Conservation (phyloP, 164 flowering plant species). For the Chimonanthus salicifolius region DNA sequence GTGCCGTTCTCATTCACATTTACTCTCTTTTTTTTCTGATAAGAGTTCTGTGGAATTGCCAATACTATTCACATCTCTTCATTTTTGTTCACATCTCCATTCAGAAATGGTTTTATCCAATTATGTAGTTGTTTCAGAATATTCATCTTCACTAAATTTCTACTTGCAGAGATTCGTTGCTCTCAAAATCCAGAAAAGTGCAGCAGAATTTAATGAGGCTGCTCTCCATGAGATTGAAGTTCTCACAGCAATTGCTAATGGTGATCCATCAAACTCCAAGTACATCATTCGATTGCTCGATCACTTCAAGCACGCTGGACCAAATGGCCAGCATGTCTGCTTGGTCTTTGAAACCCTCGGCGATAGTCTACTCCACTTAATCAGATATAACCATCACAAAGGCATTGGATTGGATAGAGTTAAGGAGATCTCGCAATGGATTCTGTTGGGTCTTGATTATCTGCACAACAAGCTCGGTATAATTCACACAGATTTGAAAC, state of each 20-base stretch:
- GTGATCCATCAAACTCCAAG: conserved; percentile 62
- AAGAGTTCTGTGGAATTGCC: too few species aligned
- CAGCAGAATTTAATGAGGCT: conserved; percentile 78
- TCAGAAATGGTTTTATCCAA: neutral
- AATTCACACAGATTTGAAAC: conserved; percentile 88
- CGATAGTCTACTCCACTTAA: conserved; percentile 72
- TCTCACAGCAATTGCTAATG: conserved; percentile 61
- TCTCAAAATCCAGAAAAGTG: conserved; percentile 90
- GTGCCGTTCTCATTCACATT: neutral
- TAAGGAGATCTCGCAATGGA: conserved; percentile 73
- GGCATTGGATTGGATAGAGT: conserved; percentile 68
- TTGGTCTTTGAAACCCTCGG: conserved; percentile 94
- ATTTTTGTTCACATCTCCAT: neutral
- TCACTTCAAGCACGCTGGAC: conserved; percentile 88
- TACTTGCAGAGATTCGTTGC: conserved; percentile 70
- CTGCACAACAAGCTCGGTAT: conserved; percentile 76
- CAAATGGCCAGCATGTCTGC: conserved; percentile 92
- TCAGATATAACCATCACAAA: conserved; percentile 62
- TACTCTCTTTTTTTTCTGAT: too few species aligned
- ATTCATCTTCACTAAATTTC: neutral
- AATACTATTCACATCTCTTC: neutral
- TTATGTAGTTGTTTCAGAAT: neutral
- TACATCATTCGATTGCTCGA: conserved; percentile 61
- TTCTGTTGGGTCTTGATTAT: conserved; percentile 78
- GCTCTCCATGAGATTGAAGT: conserved; percentile 88